phyloP scores from a whole-genome alignment of 345 rosid species.

The Hibiscus syriacus region DNA sequence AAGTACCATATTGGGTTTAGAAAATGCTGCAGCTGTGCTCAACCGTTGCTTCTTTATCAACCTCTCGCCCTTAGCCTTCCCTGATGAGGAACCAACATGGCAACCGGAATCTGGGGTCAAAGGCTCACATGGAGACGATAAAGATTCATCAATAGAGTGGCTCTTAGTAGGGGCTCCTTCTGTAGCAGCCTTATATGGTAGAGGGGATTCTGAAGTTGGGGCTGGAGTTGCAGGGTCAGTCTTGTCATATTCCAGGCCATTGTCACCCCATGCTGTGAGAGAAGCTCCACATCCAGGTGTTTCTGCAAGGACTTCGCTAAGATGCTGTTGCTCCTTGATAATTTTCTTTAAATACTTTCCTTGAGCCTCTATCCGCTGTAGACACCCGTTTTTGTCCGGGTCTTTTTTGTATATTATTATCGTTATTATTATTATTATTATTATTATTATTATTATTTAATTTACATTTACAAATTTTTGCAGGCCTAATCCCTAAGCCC shows the following conservation, averaged over 20 bases:
- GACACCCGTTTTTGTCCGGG: too few species aligned
- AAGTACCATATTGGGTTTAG: constrained; percentile 44
- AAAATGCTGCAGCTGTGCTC: constrained; percentile 25
- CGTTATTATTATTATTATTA: too few species aligned
- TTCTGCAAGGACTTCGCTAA: constrained; percentile 65
- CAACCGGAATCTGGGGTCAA: constrained; percentile 82
- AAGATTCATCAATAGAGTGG: constrained; percentile 73
- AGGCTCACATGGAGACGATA: constrained; percentile 76
- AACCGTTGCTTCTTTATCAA: constrained; percentile 64
- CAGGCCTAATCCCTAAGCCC: too few species aligned
- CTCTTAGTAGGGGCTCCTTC: constrained; percentile 59
- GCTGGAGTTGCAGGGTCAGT: constrained; percentile 86
- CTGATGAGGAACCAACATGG: constrained; percentile 45
- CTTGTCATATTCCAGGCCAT: constrained; percentile 52
- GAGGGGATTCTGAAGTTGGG: constrained; percentile 71
- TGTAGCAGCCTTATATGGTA: constrained; percentile 59
- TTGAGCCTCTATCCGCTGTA: constrained; percentile 95
- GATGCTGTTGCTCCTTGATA: constrained; percentile 81
- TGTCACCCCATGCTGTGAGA: constrained; percentile 34
- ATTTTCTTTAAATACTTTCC: constrained; percentile 97
- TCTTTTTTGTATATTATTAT: too few species aligned
- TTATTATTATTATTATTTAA: too few species aligned
- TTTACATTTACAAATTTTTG: too few species aligned
- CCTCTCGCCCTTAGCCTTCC: constrained; percentile 54
- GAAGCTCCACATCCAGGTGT: constrained; percentile 34